phyloP scores from a whole-genome alignment of 2,329 filamentous ascomycete species.

The Phaeoacremonium minimum region DNA sequence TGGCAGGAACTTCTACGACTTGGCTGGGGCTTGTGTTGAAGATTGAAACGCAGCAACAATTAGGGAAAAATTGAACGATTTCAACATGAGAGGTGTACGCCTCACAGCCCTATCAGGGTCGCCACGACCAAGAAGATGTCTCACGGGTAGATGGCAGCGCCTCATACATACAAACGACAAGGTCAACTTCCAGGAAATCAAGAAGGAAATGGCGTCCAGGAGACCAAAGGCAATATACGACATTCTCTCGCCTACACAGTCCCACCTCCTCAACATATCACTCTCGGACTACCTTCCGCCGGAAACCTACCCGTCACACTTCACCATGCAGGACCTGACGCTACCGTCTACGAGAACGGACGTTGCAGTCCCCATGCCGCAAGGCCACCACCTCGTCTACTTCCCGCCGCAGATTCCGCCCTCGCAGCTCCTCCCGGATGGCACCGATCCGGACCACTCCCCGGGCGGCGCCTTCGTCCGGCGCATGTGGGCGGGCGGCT shows the following conservation, averaged over 20 bases:
- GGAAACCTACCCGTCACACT: conserved; percentile 11
- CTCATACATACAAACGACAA: too few relatives aligned
- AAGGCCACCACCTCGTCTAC: conserved; percentile 80
- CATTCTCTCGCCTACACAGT: conserved; percentile 52
- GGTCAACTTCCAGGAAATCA: too few relatives aligned
- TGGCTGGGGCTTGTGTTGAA: too few relatives aligned
- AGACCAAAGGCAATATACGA: conserved; percentile 36
- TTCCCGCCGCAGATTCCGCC: conserved; percentile 69
- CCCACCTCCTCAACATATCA: conserved; percentile 60
- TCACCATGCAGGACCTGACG: conserved; percentile 24
- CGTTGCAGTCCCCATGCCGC: conserved; percentile 37
- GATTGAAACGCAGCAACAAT: too few relatives aligned
- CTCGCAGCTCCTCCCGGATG: conserved; percentile 68
- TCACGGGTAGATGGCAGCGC: too few relatives aligned
- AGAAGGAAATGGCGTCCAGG: too few relatives aligned
- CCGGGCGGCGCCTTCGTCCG: conserved; percentile 69
- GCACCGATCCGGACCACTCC: conserved; percentile 75
- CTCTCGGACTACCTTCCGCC: conserved; percentile 30
- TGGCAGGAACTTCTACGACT: too few relatives aligned
- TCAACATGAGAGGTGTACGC: too few relatives aligned
- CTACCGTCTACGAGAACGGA: conserved; percentile 10
- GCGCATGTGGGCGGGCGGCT: conserved; percentile 87
- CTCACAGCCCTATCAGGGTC: too few relatives aligned
- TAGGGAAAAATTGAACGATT: too few relatives aligned
- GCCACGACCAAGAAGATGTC: too few relatives aligned